These are phyloP conservation scores for Pseudopithomyces maydicus DNA, from an alignment of 2,329 filamentous ascomycete species.

Conservation along the genomic window DNA sequence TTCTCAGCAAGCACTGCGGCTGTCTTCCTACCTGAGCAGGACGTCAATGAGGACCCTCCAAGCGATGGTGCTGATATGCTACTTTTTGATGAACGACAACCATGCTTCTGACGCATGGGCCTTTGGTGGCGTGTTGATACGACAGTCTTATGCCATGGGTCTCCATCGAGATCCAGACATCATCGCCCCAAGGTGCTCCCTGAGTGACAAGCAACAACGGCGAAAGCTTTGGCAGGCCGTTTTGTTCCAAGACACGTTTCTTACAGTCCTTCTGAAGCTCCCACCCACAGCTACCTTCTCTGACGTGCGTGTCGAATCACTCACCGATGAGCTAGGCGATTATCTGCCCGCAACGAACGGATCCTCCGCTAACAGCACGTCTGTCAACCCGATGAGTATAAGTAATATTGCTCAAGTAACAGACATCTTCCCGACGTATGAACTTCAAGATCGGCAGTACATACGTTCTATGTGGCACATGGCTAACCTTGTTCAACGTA, in stretches of 20 bases:
- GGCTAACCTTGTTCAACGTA: conserved; percentile 78
- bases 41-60: conserved; percentile 75
- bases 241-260: conserved; percentile 78
- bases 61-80: conserved; percentile 81
- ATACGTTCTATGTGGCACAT: conserved; percentile 79
- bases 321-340: conserved; percentile 69
- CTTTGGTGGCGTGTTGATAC: conserved; percentile 76
- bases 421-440: conserved; percentile 46
- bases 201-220: conserved; percentile 77
- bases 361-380: conserved; percentile 46
- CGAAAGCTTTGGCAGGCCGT: conserved; percentile 84
- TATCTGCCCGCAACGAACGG: conserved; percentile 65
- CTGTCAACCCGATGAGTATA: conserved; percentile 58
- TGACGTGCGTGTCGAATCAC: conserved; percentile 76
- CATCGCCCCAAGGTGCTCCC: conserved; percentile 66
- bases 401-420: conserved; percentile 52
- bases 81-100: conserved; percentile 86
- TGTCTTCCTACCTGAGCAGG: conserved; percentile 77
- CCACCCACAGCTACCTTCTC: conserved; percentile 80
- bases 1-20: conserved; percentile 75
- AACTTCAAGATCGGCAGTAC: conserved; percentile 55
- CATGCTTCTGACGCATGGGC: conserved; percentile 83
- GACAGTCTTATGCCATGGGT: conserved; percentile 82
- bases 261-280: conserved; percentile 77
- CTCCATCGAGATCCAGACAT: conserved; percentile 80